Percentiles rank a stretch among this genome's conserved stretches.
Conservation (phyloP, 2,329 filamentous ascomycete genomes). For the Trichoderma simmonsii region DNA sequence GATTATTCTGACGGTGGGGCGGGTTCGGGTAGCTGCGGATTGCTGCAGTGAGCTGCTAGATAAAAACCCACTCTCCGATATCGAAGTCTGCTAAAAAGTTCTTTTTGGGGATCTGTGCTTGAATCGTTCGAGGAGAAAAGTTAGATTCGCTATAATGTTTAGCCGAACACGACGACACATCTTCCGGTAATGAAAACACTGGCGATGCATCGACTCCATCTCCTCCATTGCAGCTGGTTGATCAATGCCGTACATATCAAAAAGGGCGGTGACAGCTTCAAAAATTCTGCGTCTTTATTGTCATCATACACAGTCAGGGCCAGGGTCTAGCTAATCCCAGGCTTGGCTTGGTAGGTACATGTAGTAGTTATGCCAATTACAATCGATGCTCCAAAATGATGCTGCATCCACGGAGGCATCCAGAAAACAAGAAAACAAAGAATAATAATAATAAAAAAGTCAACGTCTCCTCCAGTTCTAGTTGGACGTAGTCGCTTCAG, state of each 20-base stretch:
- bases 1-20: conserved; percentile 24
- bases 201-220: not conserved
- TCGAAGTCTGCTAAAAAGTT: conserved; percentile 14
- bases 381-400: conserved; percentile 27
- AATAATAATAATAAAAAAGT: not conserved
- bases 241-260: not conserved
- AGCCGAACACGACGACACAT: not conserved
- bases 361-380: conserved; percentile 31
- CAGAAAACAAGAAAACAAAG: conserved; percentile 3
- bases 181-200: not conserved
- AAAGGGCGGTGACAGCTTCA: not conserved
- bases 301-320: conserved; percentile 15
- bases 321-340: conserved; percentile 18
- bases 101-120: not conserved
- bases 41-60: not conserved
- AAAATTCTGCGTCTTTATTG: conserved; percentile 11
- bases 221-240: not conserved
- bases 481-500: not conserved
- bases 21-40: conserved; percentile 25
- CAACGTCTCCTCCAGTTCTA: not conserved
- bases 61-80: conserved; percentile 24
- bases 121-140: not conserved
- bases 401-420: conserved; percentile 26
- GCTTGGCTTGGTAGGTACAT: conserved; percentile 21
- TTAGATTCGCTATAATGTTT: conserved; percentile 2